phyloP scores from a whole-genome alignment of 352 stramenopile genomes.

The Phytophthora europaea region DNA sequence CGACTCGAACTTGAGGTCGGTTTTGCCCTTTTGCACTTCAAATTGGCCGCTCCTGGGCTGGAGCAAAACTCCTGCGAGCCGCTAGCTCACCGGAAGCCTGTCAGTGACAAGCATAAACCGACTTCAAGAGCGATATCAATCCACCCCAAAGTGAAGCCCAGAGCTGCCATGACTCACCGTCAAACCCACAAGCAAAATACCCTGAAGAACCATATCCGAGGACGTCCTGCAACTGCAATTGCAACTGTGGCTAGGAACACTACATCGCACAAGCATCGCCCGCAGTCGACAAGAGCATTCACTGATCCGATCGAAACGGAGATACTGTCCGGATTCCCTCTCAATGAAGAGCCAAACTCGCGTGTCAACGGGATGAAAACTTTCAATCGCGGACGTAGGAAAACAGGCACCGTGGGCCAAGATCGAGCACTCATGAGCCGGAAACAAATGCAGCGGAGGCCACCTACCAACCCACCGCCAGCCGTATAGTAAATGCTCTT shows the following conservation, averaged over 20 bases:
- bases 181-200: background rate
- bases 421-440: background rate
- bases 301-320: conserved; percentile 49
- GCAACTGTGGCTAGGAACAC: background rate
- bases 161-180: background rate
- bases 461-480: conserved; percentile 28
- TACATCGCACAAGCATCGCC: background rate
- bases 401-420: background rate
- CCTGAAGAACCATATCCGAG: background rate
- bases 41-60: background rate
- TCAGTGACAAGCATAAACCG: background rate
- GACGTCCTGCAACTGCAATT: background rate
- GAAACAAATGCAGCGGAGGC: conserved; percentile 29
- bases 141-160: background rate
- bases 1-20: conserved; percentile 63
- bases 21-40: conserved; percentile 24
- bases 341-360: conserved; percentile 1
- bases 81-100: background rate
- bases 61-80: background rate
- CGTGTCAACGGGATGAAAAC: background rate
- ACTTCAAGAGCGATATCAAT: background rate
- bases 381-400: background rate
- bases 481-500: conserved; percentile 47
- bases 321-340: conserved; percentile 40
- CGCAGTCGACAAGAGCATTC: background rate